Evolutionary conservation across 345 rosid species (phyloP).

Genomic region (Combretum micranthum): DNA sequence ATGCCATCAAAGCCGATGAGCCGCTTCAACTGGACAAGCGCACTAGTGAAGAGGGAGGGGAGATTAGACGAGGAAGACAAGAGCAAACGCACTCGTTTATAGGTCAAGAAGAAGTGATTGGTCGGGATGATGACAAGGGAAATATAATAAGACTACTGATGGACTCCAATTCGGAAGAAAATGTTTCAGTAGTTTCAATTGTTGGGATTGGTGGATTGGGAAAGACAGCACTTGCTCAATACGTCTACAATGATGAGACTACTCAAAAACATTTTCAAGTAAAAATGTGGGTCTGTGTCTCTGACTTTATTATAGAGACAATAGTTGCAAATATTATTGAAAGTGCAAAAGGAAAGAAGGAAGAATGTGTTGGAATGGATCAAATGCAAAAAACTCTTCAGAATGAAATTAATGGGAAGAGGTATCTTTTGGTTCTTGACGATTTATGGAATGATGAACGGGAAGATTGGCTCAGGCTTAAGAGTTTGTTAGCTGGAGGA

Average conservation of each 20-base stretch:
- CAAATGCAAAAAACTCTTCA: background rate
- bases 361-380: background rate
- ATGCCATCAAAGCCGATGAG: background rate
- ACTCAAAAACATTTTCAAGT: background rate
- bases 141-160: too few relatives aligned
- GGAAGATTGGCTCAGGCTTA: too few relatives aligned
- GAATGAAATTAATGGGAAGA: background rate
- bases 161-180: background rate
- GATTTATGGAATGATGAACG: background rate
- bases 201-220: slow-evolving; percentile 10
- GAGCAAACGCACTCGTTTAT: slow-evolving; percentile 4
- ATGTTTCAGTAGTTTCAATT: slow-evolving; percentile 4
- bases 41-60: background rate
- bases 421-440: too few relatives aligned
- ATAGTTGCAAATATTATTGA: background rate
- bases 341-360: background rate
- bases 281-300: slow-evolving; percentile 4
- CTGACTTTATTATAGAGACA: too few relatives aligned
- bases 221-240: slow-evolving; percentile 11
- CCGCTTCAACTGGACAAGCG: background rate
- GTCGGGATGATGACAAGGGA: background rate
- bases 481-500: too few relatives aligned
- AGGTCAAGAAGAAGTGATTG: background rate
- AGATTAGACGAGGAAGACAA: background rate
- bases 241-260: background rate